A percentile compares a stretch with the other conserved stretches of the same genome.
phyloP scores from a whole-genome alignment of 805 yeast species.

The Teunomyces funiuensis region DNA sequence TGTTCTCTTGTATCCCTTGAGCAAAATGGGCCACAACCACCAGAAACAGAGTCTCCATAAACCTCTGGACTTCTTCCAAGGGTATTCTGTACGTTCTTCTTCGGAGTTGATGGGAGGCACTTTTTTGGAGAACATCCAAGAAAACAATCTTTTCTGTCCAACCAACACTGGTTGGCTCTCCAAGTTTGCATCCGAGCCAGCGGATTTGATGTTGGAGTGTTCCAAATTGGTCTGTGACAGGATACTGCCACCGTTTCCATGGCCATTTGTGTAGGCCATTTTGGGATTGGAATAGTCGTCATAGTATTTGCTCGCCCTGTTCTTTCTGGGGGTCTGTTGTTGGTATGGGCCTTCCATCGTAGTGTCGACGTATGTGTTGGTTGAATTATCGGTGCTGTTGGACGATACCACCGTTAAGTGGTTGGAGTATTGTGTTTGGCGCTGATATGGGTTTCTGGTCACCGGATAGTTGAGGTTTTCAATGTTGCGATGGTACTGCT shows the following conservation, averaged over 20 bases:
- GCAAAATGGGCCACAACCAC: conserved; percentile 41
- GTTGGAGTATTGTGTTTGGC: conserved; percentile 6
- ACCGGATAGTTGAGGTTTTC: conserved; percentile 1
- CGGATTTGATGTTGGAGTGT: background rate
- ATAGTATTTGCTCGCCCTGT: conserved; percentile 4
- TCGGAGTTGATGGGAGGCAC: conserved; percentile 52
- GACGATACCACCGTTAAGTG: conserved; percentile 10
- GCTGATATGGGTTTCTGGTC: conserved; percentile 5
- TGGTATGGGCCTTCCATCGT: conserved; percentile 4
- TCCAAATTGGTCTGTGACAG: conserved; percentile 15
- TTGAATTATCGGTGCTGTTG: conserved; percentile 10
- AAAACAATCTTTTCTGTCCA: conserved; percentile 52
- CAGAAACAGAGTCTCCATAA: conserved; percentile 41
- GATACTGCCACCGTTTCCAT: conserved; percentile 1
- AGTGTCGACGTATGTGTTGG: conserved; percentile 14
- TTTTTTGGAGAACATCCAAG: conserved; percentile 48
- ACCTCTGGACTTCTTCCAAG: conserved; percentile 40
- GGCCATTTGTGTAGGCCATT: background rate
- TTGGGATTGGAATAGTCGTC: background rate
- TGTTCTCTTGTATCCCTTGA: conserved; percentile 42
- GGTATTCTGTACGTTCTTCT: conserved; percentile 52
- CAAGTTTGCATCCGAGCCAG: conserved; percentile 4
- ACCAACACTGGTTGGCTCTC: conserved; percentile 21
- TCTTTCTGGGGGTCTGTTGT: conserved; percentile 10
- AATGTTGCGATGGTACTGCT: conserved; percentile 1